Percentiles rank a stretch among this genome's conserved stretches.
These are phyloP conservation scores for Xenoacremonium recifei DNA, from an alignment of 2,329 filamentous ascomycete genomes.

Conservation along the genomic window DNA sequence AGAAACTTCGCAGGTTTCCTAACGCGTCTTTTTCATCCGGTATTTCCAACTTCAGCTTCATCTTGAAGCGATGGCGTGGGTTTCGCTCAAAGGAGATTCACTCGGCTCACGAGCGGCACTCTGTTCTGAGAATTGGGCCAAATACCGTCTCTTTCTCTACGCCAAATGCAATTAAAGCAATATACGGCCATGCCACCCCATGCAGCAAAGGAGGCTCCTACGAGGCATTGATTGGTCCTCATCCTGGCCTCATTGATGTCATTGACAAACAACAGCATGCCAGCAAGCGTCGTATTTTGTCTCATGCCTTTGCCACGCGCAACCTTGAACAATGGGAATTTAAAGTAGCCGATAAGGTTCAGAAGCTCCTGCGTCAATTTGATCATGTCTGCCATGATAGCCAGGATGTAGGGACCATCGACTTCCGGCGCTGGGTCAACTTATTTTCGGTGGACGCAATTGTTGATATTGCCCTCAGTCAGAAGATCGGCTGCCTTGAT, in stretches of 20 bases:
- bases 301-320: not conserved
- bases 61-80: not conserved
- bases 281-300: not conserved
- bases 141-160: not conserved
- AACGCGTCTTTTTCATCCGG: not conserved
- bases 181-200: not conserved
- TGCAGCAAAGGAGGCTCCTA: not conserved
- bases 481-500: not conserved
- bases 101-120: not conserved
- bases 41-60: not conserved
- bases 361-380: not conserved
- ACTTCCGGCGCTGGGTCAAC: not conserved
- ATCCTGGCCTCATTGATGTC: not conserved
- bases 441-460: not conserved
- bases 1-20: not conserved
- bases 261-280: not conserved
- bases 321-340: not conserved
- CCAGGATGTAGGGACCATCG: not conserved
- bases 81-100: not conserved
- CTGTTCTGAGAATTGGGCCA: not conserved
- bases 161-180: not conserved
- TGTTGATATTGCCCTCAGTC: not conserved
- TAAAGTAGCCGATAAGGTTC: not conserved
- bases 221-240: not conserved
- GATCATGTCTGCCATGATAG: not conserved